Percentiles rank a stretch among this genome's conserved stretches.
These are phyloP conservation scores for Cicer bijugum DNA, from an alignment of 306 rosid species.

Conservation along the genomic window DNA sequence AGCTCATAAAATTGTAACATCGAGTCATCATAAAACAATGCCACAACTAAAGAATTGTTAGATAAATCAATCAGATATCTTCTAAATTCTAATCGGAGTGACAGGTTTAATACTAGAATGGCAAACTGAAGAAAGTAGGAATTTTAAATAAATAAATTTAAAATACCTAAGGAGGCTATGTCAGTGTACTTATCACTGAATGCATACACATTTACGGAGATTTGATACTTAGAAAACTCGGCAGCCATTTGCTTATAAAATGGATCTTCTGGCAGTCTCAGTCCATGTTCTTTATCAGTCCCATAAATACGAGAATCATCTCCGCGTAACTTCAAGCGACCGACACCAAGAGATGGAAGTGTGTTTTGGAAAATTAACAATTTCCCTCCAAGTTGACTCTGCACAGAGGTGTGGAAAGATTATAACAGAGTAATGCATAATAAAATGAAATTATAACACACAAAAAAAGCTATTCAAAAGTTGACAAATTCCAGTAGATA, in stretches of 20 bases:
- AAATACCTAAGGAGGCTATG: slow-evolving; percentile 89
- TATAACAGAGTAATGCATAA: slow-evolving; percentile 37
- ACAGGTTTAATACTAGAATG: not conserved
- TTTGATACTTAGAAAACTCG: slow-evolving; percentile 91
- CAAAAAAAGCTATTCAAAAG: slow-evolving; percentile 28
- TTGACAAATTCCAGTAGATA: slow-evolving; percentile 13
- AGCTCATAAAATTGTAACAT: slow-evolving; percentile 1
- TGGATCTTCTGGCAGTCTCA: slow-evolving; percentile 94
- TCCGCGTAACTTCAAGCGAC: slow-evolving; percentile 96
- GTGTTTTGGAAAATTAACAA: slow-evolving; percentile 93
- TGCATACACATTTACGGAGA: slow-evolving; percentile 79
- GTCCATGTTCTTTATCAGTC: slow-evolving; percentile 85
- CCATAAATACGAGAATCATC: slow-evolving; percentile 94
- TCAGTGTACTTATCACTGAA: slow-evolving; percentile 99
- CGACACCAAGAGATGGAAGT: slow-evolving; percentile 95
- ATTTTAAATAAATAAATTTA: slow-evolving; percentile 5
- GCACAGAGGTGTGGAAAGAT: slow-evolving; percentile 47
- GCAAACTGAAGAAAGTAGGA: slow-evolving; percentile 19
- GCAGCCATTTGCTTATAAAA: slow-evolving; percentile 99
- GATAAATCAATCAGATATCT: slow-evolving; percentile 31
- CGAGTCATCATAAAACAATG: slow-evolving; percentile 38
- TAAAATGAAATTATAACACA: slow-evolving; percentile 34
- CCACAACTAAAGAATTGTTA: slow-evolving; percentile 29
- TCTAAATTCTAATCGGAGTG: slow-evolving; percentile 34
- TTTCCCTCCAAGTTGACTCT: slow-evolving; percentile 97